Conservation (phyloP, 495 filamentous ascomycete genomes). For the Annulohypoxylon stygium region DNA sequence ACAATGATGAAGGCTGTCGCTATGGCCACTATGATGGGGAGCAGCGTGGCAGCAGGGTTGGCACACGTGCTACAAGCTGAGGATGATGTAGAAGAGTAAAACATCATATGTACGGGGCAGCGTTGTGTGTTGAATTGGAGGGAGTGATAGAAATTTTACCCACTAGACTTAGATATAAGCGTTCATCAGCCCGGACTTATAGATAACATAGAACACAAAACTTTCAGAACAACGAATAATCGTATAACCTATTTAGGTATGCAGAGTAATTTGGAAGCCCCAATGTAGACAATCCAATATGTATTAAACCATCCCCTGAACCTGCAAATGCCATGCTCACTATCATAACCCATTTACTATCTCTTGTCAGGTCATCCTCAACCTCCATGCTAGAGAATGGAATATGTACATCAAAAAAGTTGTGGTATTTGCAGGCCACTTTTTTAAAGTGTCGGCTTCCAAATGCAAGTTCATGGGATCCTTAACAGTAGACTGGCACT, state of each 20-base stretch:
- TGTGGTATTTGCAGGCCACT: neutral
- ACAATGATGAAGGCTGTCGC: conserved; percentile 42
- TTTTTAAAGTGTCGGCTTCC: neutral
- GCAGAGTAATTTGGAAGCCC: neutral
- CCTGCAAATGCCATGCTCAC: neutral
- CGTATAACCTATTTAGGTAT: neutral
- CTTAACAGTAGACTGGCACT: neutral
- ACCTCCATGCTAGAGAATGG: neutral
- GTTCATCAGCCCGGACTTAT: neutral
- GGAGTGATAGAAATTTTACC: neutral
- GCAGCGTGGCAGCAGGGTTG: conserved; percentile 37
- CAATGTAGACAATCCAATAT: neutral
- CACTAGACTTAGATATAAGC: neutral
- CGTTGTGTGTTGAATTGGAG: neutral
- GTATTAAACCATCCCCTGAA: neutral
- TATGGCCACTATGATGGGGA: conserved; percentile 43
- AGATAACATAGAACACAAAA: neutral
- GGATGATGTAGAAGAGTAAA: conserved; percentile 37
- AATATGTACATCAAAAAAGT: neutral
- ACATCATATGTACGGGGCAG: neutral
- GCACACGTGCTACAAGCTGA: conserved; percentile 42
- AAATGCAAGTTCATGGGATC: neutral
- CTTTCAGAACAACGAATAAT: neutral
- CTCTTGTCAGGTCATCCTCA: neutral
- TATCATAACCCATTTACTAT: neutral